Evolutionary conservation across 2,329 filamentous ascomycete species (phyloP), one percentile per base, ranked within the genome.

Genomic region (Fusarium mexicanum): DNA sequence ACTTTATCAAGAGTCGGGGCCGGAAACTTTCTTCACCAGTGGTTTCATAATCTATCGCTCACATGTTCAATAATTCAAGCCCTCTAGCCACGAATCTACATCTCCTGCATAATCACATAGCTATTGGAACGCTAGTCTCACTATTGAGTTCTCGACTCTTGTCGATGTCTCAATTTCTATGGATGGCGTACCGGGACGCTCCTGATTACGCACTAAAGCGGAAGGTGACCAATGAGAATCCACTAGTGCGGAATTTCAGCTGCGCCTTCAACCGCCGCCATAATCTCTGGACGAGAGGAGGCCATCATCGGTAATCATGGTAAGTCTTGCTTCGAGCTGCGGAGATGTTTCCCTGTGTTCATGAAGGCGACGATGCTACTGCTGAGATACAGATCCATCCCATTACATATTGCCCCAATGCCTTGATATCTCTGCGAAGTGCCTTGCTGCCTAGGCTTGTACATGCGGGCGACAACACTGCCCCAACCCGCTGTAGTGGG

Each of bases 11-110:
- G 8, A 2, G 17, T 37, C 5, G n/a, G 12, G 0, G 16, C 11
- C 6, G 1, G 17, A 6, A 20, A 8, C 24, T 22, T 16, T 9
- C 6, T 26, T 17, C 0, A 2, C 17, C 5, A 29, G 3, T 38
- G 16, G 12, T 22, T 37, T 17, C 33, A 3, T 10, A 8, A 0
- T 26, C 8, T 3, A 33, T 16, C 12, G n/a, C 33, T 26, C 33
- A 53, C 33, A 26, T 53, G 50, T n/a, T 53, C 33, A 40, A 40
- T 29, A 17, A 6, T 40, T 5, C 51, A 20, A n/a, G 2, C 3
- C 14, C 1, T 29, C 2, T 0, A 54, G 33, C 18, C 35, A 38
- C 10, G 7, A 29, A 16, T 2, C 9, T 4, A 13, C 2, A 2
- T 54, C n/a, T 54, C 33, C 50, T 38, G 16, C 35, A 54, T 38